Conservation (phyloP, 75 land plant genomes). For the Selaginella moellendorffii region DNA sequence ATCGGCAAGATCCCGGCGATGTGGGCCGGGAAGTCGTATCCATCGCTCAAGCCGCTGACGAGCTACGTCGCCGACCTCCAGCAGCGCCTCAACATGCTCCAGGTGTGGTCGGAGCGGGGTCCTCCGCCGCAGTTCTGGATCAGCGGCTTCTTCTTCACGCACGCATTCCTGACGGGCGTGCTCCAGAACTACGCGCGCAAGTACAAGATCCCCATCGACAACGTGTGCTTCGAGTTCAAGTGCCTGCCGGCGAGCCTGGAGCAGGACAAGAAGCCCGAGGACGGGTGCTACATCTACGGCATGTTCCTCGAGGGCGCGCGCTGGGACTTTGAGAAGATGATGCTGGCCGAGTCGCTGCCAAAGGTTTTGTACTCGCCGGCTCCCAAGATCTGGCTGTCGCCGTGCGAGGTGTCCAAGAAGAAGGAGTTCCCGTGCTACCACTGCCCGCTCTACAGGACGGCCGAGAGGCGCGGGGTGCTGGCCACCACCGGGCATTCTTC, state of each 20-base stretch:
- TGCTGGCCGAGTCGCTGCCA: slow-evolving; percentile 21
- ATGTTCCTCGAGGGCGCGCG: slow-evolving; percentile 34
- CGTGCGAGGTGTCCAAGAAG: slow-evolving; percentile 17
- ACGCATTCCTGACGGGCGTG: slow-evolving; percentile 28
- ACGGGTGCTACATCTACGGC: slow-evolving; percentile 26
- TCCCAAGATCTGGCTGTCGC: slow-evolving; percentile 26
- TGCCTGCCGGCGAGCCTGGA: slow-evolving; percentile 13
- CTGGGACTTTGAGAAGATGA: slow-evolving; percentile 25
- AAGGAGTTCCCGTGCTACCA: neutral
- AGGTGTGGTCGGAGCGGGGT: slow-evolving; percentile 22
- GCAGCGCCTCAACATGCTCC: slow-evolving; percentile 18
- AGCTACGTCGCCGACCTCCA: slow-evolving; percentile 21
- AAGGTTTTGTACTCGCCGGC: slow-evolving; percentile 27
- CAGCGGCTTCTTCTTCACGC: slow-evolving; percentile 34
- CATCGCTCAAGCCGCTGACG: slow-evolving; percentile 26
- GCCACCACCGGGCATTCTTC: slow-evolving; percentile 34
- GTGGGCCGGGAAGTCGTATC: slow-evolving; percentile 26
- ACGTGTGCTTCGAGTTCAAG: slow-evolving; percentile 14
- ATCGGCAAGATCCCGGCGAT: slow-evolving; percentile 19
- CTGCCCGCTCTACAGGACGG: slow-evolving; percentile 11
- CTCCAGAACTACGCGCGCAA: slow-evolving; percentile 27
- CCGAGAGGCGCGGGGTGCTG: slow-evolving; percentile 28
- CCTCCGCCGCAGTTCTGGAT: slow-evolving; percentile 30
- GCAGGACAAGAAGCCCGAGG: slow-evolving; percentile 17
- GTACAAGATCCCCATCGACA: slow-evolving; percentile 33